Conservation (phyloP, 768 basidiomycete genomes). For the Mycena floridula region DNA sequence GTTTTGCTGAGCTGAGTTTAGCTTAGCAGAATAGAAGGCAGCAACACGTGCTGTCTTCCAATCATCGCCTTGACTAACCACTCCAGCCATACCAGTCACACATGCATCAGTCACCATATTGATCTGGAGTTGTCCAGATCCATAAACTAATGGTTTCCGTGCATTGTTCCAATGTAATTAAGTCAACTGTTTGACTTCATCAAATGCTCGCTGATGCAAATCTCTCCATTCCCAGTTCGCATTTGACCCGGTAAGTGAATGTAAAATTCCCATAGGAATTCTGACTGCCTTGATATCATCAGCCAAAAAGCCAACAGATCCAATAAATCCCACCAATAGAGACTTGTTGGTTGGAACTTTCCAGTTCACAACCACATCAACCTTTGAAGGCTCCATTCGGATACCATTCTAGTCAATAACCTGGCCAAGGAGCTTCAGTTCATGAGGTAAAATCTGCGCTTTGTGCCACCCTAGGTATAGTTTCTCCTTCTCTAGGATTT, state of each 20-base stretch:
- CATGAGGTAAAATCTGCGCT: conserved; percentile 14
- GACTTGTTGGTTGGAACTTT: conserved; percentile 1
- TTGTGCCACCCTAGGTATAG: conserved; percentile 25
- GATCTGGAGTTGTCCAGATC: not conserved
- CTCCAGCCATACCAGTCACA: conserved; percentile 3
- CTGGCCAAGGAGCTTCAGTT: conserved; percentile 26
- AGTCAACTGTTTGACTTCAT: conserved; percentile 25
- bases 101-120: conserved; percentile 9
- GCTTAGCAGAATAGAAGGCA: conserved; percentile 10
- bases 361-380: conserved; percentile 21
- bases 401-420: conserved; percentile 28
- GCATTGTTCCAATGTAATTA: conserved; percentile 10
- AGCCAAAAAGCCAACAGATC: conserved; percentile 29
- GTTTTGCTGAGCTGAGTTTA: conserved; percentile 20
- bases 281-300: conserved; percentile 15
- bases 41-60: conserved; percentile 2
- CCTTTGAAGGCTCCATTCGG: conserved; percentile 33
- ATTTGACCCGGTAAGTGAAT: conserved; percentile 10
- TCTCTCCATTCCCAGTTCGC: conserved; percentile 19
- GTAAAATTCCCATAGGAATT: conserved; percentile 25
- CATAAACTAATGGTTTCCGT: conserved; percentile 9
- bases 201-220: conserved; percentile 23
- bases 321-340: conserved; percentile 26
- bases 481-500: no score
- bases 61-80: conserved; percentile 8